Evolutionary conservation across 306 rosid species (phyloP).

Genomic region (Cicer arietinum): DNA sequence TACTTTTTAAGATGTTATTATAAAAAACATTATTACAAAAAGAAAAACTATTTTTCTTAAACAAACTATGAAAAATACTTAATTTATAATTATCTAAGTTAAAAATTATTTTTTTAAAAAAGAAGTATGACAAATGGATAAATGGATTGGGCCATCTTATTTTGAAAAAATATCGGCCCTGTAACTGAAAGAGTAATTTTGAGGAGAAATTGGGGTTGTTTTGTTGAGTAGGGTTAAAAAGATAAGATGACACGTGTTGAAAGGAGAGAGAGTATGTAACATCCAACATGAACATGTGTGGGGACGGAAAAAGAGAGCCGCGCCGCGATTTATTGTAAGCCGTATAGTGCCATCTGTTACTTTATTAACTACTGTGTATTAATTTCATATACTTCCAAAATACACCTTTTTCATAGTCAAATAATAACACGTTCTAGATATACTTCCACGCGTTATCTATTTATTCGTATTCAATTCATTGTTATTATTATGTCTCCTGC

Average conservation of each 20-base stretch:
- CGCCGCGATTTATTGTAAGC: slow-evolving; percentile 15
- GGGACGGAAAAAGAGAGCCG: slow-evolving; percentile 12
- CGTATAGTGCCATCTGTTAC: slow-evolving; percentile 36
- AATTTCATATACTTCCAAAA: slow-evolving; percentile 61
- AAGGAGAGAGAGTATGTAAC: too few relatives aligned
- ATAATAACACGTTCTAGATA: neutral
- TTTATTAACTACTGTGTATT: slow-evolving; percentile 10
- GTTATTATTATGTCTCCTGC: neutral
- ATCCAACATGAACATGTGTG: neutral
- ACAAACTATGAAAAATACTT: too few relatives aligned
- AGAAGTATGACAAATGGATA: too few relatives aligned
- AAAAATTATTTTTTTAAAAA: too few relatives aligned
- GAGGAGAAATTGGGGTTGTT: neutral
- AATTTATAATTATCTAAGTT: too few relatives aligned
- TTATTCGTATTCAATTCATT: neutral
- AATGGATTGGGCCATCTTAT: neutral
- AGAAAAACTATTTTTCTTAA: too few relatives aligned
- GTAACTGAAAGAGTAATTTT: neutral
- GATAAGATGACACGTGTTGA: slow-evolving; percentile 44
- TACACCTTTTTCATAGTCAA: slow-evolving; percentile 48
- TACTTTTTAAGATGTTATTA: too few relatives aligned
- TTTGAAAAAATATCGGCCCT: neutral
- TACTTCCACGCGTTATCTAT: slow-evolving; percentile 40
- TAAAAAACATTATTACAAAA: too few relatives aligned
- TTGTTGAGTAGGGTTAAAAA: neutral